Base-by-base conservation (phyloP, 495 filamentous ascomycete species). In the Hypoxylon cercidicola region DNA sequence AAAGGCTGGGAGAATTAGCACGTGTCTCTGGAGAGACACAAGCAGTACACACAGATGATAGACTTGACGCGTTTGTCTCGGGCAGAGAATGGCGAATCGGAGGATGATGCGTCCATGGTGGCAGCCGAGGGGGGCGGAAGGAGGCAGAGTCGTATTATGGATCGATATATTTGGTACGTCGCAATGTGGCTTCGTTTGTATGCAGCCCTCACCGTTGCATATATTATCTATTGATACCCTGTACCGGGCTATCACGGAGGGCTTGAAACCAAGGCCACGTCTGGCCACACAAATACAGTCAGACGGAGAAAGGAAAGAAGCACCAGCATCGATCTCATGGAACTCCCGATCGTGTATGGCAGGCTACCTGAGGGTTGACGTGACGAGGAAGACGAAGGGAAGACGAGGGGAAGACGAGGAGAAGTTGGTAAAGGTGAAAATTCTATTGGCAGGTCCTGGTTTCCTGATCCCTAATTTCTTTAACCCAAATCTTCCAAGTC, bases 1-100 rank as follows among this genome's bases (percentile, higher is more conserved):
- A 44, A 78, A 76, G 13, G 50, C 75, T 80, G 56, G 18, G 32
- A 40, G 28, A 54, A 60, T 72, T 35, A 72, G 64, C 18, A 25
- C 28, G 13, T 50, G 20, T 40, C 8, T 19, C 20, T 11, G 7
- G 48, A 40, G 18, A 19, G 48, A 35, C 25, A 57, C 5, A 53
- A 43, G 47, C 23, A 20, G 18, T 40, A 66, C 71, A 25, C 35
- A 71, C 71, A 64, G 41, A 73, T 52, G 46, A 62, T 60, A 34
- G 58, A 57, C 37, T 69, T 70, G 37, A 69, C 51, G 19, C 66
- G 40, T 16, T 64, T 70, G 30, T 62, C 65, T 46, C 48, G 58
- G 43, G 60, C 37, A 16, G 62, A 28, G 35, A 58, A 43, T 32
- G 57, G 58, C 11, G 67, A 43, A 52, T 57, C 41, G 10, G 50